These are phyloP conservation scores for Linaria vulgaris DNA, from an alignment of 257 asterid species.

Conservation along the genomic window DNA sequence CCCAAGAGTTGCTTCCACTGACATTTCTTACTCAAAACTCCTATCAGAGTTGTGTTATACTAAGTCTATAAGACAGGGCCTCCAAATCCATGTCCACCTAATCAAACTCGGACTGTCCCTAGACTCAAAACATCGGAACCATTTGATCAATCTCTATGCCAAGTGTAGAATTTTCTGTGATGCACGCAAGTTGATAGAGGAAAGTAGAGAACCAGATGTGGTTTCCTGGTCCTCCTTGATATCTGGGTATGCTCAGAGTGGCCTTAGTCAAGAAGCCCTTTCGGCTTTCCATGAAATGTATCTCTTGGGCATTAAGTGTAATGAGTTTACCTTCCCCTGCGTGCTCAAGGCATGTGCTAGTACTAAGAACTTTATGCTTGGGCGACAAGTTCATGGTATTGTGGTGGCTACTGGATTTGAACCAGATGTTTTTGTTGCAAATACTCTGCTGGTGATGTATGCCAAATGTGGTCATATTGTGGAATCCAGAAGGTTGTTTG, in stretches of 20 bases:
- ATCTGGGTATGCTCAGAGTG: slow-evolving; percentile 73
- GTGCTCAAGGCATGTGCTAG: slow-evolving; percentile 76
- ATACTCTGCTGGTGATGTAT: slow-evolving; percentile 62
- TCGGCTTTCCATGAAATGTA: slow-evolving; percentile 54
- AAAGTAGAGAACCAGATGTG: slow-evolving; percentile 61
- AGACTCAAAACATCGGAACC: slow-evolving; percentile 48
- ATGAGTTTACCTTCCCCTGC: slow-evolving; percentile 68
- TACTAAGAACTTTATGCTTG: slow-evolving; percentile 37
- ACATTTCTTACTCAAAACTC: slow-evolving; percentile 51
- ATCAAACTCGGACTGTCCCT: slow-evolving; percentile 37
- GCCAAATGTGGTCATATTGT: slow-evolving; percentile 52
- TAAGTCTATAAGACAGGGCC: slow-evolving; percentile 50
- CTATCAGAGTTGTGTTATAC: slow-evolving; percentile 46
- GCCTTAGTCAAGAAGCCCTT: slow-evolving; percentile 55
- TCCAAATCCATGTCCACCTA: slow-evolving; percentile 61
- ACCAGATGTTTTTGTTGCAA: slow-evolving; percentile 64
- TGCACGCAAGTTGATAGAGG: slow-evolving; percentile 61
- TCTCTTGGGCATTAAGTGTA: slow-evolving; percentile 51
- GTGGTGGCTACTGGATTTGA: slow-evolving; percentile 60
- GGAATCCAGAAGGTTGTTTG: slow-evolving; percentile 67
- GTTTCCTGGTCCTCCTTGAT: slow-evolving; percentile 80
- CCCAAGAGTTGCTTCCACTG: slow-evolving; percentile 27
- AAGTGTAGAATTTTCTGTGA: slow-evolving; percentile 41
- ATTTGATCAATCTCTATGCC: slow-evolving; percentile 57
- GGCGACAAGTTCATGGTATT: slow-evolving; percentile 66